Conservation (phyloP, 129 eudicot species). For the Flaveria brownii region DNA sequence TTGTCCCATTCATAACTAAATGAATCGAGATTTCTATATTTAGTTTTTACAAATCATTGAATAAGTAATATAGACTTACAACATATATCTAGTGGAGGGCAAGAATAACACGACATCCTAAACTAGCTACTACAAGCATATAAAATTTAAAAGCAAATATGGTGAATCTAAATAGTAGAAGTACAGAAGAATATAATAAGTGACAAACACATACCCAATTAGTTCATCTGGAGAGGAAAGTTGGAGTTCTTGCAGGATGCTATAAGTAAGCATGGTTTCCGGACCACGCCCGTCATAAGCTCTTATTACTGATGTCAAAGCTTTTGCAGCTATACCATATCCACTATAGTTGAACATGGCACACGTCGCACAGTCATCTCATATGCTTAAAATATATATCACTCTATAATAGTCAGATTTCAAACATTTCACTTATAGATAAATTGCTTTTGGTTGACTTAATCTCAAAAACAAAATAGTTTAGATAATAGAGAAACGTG, state of each 20-base stretch:
- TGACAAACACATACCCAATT: constrained; percentile 66
- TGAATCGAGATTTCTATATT: too few species aligned
- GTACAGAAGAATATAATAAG: neutral
- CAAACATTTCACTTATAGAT: neutral
- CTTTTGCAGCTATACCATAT: constrained; percentile 91
- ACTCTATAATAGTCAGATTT: neutral
- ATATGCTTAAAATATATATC: neutral
- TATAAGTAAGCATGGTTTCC: constrained; percentile 54
- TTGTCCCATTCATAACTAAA: neutral
- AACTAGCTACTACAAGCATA: neutral
- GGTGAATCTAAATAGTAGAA: neutral
- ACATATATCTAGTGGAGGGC: too few species aligned
- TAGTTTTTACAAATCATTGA: too few species aligned
- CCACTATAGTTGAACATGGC: constrained; percentile 60
- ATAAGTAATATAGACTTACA: too few species aligned
- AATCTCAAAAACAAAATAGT: neutral
- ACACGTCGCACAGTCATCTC: neutral
- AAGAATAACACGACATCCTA: too few species aligned
- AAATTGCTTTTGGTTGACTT: neutral
- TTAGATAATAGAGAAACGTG: neutral
- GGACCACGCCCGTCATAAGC: constrained; percentile 99
- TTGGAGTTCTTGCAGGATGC: constrained; percentile 57
- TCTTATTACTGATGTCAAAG: constrained; percentile 82
- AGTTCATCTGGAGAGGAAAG: constrained; percentile 88
- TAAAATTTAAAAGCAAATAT: neutral